phyloP scores from a whole-genome alignment of 2,329 filamentous ascomycete species.

The Didymella pinodella region DNA sequence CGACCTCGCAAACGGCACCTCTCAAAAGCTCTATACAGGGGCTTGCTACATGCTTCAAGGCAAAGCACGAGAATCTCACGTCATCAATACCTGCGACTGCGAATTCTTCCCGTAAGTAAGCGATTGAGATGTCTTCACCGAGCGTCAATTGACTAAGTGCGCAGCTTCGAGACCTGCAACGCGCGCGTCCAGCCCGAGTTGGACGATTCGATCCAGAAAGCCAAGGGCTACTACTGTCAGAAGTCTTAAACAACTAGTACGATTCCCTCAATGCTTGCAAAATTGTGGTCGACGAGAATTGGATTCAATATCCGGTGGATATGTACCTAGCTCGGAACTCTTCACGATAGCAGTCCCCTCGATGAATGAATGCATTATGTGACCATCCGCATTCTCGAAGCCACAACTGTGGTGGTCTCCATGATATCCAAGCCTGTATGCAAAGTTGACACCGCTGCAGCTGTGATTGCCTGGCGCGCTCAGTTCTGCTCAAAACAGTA shows the following conservation, averaged over 20 bases:
- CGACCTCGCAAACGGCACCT: neutral
- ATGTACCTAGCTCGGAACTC: neutral
- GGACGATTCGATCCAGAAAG: neutral
- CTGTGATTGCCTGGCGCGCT: neutral
- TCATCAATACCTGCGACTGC: neutral
- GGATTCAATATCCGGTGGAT: neutral
- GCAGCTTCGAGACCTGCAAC: neutral
- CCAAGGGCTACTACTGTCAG: neutral
- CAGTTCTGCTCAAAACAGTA: slow-evolving; percentile 15
- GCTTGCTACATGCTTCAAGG: neutral
- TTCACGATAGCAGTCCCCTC: neutral
- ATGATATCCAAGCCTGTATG: neutral
- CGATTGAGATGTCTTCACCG: neutral
- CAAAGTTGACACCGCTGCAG: neutral
- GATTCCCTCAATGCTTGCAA: neutral
- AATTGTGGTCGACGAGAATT: neutral
- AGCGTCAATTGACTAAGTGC: neutral
- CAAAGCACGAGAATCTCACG: neutral
- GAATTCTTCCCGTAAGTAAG: neutral
- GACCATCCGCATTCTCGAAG: neutral
- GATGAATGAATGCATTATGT: neutral
- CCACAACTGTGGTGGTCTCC: neutral
- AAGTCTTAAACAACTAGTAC: neutral
- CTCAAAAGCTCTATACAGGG: neutral
- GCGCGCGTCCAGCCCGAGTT: neutral